Conservation (phyloP, 2,329 filamentous ascomycete species). For the Botrytis paeoniae region DNA sequence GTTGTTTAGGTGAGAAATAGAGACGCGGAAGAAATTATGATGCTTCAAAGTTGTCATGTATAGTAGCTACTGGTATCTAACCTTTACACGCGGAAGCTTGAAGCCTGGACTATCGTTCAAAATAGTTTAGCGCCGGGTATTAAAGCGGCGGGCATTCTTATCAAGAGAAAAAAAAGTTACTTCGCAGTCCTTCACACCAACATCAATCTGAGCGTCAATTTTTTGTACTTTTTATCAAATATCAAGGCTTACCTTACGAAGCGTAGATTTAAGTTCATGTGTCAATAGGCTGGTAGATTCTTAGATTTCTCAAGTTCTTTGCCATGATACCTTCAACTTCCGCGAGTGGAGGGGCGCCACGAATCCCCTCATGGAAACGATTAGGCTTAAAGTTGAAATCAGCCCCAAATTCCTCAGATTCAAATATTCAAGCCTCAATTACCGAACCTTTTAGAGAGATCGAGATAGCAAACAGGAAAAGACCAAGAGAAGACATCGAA, state of each 20-base stretch:
- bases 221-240: background rate
- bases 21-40: background rate
- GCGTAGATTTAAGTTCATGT: background rate
- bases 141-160: conserved; percentile 19
- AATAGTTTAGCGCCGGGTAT: conserved; percentile 11
- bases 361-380: conserved; percentile 57
- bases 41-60: conserved; percentile 18
- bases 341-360: conserved; percentile 24
- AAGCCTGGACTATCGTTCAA: conserved; percentile 20
- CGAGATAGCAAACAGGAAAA: conserved; percentile 33
- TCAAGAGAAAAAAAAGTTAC: conserved; percentile 19
- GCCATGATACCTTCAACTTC: conserved; percentile 29
- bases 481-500: conserved; percentile 23
- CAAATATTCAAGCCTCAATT: conserved; percentile 14
- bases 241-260: background rate
- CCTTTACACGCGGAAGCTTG: conserved; percentile 20
- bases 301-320: background rate
- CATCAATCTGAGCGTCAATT: conserved; percentile 11
- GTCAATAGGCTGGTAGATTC: conserved; percentile 1
- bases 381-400: conserved; percentile 59
- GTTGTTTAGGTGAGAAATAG: background rate
- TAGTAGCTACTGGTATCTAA: conserved; percentile 1
- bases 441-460: conserved; percentile 23
- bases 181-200: conserved; percentile 13
- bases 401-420: conserved; percentile 40